Conservation (phyloP, 1,284 basidiomycete species). For the Pseudozyma tsukubaensis region DNA sequence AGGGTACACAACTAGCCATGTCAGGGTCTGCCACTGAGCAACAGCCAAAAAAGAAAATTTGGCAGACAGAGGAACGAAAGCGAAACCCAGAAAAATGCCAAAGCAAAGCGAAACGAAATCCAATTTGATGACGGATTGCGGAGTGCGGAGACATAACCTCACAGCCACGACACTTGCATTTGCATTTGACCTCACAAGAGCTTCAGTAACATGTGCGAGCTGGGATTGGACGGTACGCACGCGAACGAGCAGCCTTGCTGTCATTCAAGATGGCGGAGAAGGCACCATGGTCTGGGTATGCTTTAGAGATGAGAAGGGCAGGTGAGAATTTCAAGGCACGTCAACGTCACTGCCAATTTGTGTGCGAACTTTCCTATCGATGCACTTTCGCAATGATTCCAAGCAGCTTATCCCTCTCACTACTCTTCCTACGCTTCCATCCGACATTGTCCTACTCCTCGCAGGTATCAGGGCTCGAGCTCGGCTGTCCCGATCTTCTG, state of each 20-base stretch:
- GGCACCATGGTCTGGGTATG: background rate
- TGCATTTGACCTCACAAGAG: background rate
- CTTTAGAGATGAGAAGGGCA: background rate
- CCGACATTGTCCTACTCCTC: too few relatives aligned
- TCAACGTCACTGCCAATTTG: slow-evolving; percentile 10
- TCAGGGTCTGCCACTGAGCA: background rate
- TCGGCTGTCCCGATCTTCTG: too few relatives aligned
- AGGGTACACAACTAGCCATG: background rate
- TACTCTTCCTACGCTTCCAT: too few relatives aligned
- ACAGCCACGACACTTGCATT: background rate
- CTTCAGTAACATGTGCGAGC: too few relatives aligned
- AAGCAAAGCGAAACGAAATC: background rate
- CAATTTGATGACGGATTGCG: slow-evolving; percentile 1
- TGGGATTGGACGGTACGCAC: background rate
- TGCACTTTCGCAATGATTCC: background rate
- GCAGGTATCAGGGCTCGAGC: too few relatives aligned
- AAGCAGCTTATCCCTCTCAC: background rate
- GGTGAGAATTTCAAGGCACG: background rate
- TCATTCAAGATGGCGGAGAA: background rate
- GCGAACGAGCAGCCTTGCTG: background rate
- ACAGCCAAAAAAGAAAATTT: background rate
- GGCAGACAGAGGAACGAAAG: background rate
- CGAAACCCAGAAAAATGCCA: background rate
- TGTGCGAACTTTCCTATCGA: slow-evolving; percentile 35
- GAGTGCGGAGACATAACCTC: slow-evolving; percentile 7